Percentiles rank a stretch among this genome's conserved stretches.
Conservation (phyloP, 202 grass and related monocot species). For the Eragrostis tef region DNA sequence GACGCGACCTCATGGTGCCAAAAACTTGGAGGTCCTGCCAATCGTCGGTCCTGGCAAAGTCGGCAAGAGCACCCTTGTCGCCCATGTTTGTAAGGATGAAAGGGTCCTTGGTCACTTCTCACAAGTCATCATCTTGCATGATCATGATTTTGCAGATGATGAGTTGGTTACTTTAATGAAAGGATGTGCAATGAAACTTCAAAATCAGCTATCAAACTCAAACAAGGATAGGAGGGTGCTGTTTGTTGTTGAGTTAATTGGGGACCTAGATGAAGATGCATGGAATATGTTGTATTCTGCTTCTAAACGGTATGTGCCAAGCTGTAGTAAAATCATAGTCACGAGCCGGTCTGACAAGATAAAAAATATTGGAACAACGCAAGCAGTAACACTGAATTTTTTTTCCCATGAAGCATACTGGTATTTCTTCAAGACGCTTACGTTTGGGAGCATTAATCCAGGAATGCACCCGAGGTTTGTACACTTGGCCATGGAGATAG, state of each 20-base stretch:
- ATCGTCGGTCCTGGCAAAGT: neutral
- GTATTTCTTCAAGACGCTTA: constrained; percentile 13
- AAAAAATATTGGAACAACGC: neutral
- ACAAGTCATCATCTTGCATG: neutral
- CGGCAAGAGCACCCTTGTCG: constrained; percentile 14
- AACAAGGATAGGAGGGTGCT: neutral
- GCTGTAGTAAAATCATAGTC: constrained; percentile 17
- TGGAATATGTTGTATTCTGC: neutral
- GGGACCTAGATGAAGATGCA: neutral
- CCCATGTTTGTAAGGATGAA: constrained; percentile 7
- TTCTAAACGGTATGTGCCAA: neutral
- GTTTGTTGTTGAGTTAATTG: neutral
- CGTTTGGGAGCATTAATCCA: neutral
- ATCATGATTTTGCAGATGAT: neutral
- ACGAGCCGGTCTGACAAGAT: neutral
- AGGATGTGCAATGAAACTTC: neutral
- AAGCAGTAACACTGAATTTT: neutral
- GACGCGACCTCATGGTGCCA: neutral
- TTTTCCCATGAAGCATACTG: neutral
- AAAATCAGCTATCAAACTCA: too few species aligned
- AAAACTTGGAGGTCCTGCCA: neutral
- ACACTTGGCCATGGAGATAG: neutral
- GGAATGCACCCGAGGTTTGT: neutral
- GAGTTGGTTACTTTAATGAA: neutral
- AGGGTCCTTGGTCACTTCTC: neutral